A percentile compares a stretch with the other conserved stretches of the same genome.
Evolutionary conservation across 352 stramenopile species (phyloP).

Genomic region (Sclerospora graminicola): DNA sequence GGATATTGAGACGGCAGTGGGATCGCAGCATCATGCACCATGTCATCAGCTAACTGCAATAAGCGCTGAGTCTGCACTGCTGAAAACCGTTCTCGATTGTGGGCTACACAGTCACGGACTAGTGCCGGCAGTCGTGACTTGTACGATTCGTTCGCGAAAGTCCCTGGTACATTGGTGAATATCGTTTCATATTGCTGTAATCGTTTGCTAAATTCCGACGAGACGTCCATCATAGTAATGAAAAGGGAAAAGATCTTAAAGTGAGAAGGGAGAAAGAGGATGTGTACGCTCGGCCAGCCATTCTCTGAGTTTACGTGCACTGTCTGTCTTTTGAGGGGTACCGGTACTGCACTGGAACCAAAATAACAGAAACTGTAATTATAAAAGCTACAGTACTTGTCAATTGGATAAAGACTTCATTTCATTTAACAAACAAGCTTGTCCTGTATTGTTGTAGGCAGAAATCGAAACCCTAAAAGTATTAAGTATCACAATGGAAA

Average conservation of each 20-base stretch:
- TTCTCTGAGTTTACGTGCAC: background rate
- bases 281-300: too few relatives aligned
- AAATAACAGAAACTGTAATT: too few relatives aligned
- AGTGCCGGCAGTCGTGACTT: slow-evolving; percentile 43
- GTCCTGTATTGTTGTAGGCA: too few relatives aligned
- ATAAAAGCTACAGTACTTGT: too few relatives aligned
- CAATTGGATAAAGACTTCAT: too few relatives aligned
- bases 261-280: background rate
- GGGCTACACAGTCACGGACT: slow-evolving; percentile 38
- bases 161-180: slow-evolving; percentile 34
- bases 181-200: slow-evolving; percentile 33
- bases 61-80: slow-evolving; percentile 24
- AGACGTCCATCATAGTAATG: slow-evolving; percentile 21
- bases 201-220: slow-evolving; percentile 31
- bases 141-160: slow-evolving; percentile 63
- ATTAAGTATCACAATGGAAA: background rate
- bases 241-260: too few relatives aligned
- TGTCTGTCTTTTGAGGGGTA: too few relatives aligned
- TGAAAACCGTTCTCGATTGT: slow-evolving; percentile 35
- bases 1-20: slow-evolving; percentile 32
- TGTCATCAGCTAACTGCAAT: slow-evolving; percentile 30
- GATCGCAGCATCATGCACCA: slow-evolving; percentile 35
- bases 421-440: too few relatives aligned
- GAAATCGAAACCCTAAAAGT: too few relatives aligned
- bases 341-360: too few relatives aligned